Conservation (phyloP, 352 stramenopile species). For the Sclerospora graminicola region DNA sequence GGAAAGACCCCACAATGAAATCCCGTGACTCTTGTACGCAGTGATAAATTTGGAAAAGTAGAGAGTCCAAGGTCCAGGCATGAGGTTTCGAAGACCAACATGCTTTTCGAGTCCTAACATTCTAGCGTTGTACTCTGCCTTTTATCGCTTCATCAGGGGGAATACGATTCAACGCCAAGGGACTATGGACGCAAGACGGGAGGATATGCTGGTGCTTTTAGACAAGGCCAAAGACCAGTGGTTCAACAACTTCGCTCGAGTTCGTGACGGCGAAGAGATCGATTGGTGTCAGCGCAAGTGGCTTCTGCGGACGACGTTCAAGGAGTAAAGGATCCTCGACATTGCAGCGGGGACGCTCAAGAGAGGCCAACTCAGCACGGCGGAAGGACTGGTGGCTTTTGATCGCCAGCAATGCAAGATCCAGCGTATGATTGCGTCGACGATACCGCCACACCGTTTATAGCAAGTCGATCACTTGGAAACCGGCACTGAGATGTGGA, state of each 20-base stretch:
- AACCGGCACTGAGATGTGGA: neutral
- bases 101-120: constrained; percentile 49
- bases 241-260: neutral
- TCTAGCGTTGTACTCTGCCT: constrained; percentile 27
- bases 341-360: neutral
- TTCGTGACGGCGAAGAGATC: neutral
- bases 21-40: constrained; percentile 78
- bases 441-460: neutral
- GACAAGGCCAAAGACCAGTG: no score
- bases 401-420: neutral
- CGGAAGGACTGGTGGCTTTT: neutral
- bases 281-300: neutral
- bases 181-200: no score
- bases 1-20: constrained; percentile 85
- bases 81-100: constrained; percentile 33
- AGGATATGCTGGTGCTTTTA: no score
- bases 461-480: neutral
- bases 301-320: neutral
- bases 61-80: constrained; percentile 66
- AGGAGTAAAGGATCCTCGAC: neutral
- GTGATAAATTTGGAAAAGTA: constrained; percentile 91
- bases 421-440: neutral
- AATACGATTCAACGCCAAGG: no score
- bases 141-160: neutral
- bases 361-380: neutral